phyloP scores from a whole-genome alignment of 2,329 filamentous ascomycete genomes.

The Ophiostoma perfectum region DNA sequence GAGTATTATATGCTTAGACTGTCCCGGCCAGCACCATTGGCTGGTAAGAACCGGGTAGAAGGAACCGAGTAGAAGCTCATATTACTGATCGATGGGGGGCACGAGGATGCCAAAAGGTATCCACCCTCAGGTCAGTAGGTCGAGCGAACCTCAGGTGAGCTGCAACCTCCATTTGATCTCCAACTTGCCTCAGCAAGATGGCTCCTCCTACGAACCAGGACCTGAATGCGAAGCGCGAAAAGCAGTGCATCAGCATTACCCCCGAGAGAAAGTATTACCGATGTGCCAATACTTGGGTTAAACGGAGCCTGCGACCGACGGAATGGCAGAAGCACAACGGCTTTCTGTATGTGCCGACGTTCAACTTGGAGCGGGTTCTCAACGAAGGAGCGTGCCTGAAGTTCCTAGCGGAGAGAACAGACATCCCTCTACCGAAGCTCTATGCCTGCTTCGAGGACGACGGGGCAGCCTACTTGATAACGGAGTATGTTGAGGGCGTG shows the following conservation, averaged over 20 bases:
- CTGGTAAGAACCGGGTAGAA: too few species aligned
- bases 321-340: slow-evolving; percentile 31
- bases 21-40: too few species aligned
- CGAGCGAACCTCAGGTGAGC: too few species aligned
- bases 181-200: slow-evolving; percentile 13
- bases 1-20: too few species aligned
- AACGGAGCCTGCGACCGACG: slow-evolving; percentile 31
- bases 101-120: too few species aligned
- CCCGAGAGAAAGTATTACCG: slow-evolving; percentile 23
- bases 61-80: too few species aligned
- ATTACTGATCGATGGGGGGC: too few species aligned
- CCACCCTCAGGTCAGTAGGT: too few species aligned
- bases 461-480: slow-evolving; percentile 32
- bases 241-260: slow-evolving; percentile 20
- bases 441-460: slow-evolving; percentile 32
- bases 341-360: slow-evolving; percentile 31
- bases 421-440: slow-evolving; percentile 31
- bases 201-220: slow-evolving; percentile 20
- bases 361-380: slow-evolving; percentile 30
- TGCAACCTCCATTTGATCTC: neutral
- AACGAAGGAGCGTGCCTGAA: slow-evolving; percentile 32
- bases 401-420: slow-evolving; percentile 29
- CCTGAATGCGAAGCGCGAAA: slow-evolving; percentile 21
- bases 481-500: slow-evolving; percentile 32
- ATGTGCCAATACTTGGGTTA: slow-evolving; percentile 22